These are phyloP conservation scores for Prototheca wickerhamii DNA, from an alignment of 163 green algal species.

Conservation along the genomic window DNA sequence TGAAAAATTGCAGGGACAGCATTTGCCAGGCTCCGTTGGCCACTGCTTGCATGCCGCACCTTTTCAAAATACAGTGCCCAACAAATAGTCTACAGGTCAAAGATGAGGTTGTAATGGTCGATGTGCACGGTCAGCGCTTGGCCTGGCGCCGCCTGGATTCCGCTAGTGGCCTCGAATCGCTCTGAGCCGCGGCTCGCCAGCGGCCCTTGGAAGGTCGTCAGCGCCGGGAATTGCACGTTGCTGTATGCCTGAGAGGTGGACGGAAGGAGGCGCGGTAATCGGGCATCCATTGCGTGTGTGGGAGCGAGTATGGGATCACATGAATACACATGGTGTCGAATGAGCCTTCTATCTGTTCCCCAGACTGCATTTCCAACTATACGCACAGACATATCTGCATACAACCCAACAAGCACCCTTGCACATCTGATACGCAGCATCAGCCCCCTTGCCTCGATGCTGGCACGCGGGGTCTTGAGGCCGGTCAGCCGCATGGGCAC, in stretches of 20 bases:
- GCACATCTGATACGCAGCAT: background rate
- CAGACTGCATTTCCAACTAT: too few relatives aligned
- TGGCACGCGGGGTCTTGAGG: background rate
- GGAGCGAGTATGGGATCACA: too few relatives aligned
- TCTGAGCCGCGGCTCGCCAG: background rate
- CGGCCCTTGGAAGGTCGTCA: background rate
- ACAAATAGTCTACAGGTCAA: background rate
- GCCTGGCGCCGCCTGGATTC: background rate
- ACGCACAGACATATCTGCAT: background rate
- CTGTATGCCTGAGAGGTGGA: background rate
- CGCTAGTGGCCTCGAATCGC: background rate
- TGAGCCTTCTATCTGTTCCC: too few relatives aligned
- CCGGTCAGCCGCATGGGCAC: constrained; percentile 4
- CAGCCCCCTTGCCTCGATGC: background rate
- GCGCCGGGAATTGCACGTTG: background rate
- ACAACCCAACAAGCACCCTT: too few relatives aligned
- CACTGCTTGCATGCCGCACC: background rate
- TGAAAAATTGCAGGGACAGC: too few relatives aligned
- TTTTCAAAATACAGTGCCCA: background rate
- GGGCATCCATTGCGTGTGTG: too few relatives aligned
- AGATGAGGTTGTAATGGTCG: background rate
- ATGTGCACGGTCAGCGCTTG: background rate
- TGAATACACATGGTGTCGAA: too few relatives aligned
- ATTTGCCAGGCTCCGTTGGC: too few relatives aligned
- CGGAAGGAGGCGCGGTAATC: too few relatives aligned